Evolutionary conservation across 2,329 filamentous ascomycete species (phyloP), one percentile per base, ranked within the genome.

Genomic region (Cladosporium sp.): DNA sequence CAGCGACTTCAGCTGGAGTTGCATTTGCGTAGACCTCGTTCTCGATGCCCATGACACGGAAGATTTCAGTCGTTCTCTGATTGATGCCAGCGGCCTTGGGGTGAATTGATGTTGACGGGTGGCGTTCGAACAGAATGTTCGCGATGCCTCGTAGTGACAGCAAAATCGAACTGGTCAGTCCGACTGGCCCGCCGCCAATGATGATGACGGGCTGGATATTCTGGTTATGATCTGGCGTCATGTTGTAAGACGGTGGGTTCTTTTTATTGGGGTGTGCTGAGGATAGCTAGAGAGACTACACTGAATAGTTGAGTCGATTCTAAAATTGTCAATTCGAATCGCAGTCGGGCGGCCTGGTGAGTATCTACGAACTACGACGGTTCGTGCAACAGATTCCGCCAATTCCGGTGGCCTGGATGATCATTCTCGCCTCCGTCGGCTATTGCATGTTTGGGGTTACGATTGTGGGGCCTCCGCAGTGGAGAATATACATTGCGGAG

Each of bases 21-120:
- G 68, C 66, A 4, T 68, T 57, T 8, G 60, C 47, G 21, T 67
- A 64, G n/a, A 77, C 64, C 28, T 76, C 75, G 4, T 76, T 67
- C 66, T 77, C 73, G n/a, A 78, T 66, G 0, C 74, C 74, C 52
- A 76, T 71, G 59, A 51, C 62, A 12, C 76, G 76, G 60, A 75
- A 75, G 14, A 75, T 67, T 52, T 74, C 72, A 26, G 62, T 67
- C 8, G 72, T 73, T 4, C 76, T 71, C 38, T 75, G 72, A 36
- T 78, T 77, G 59, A 77, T 68, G 4, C 75, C 74, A 44, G 69
- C 69, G 21, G 77, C 74, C 67, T 77, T 77, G 15, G 75, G 76
- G 47, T 76, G 73, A 47, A 77, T 77, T 1, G 76, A 75, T 1
- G 75, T 78, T 2, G 67, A 67, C 1, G 71, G 67, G 54, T 77